Base-by-base conservation (phyloP, 768 basidiomycete genomes). In the Mycena polygramma region DNA sequence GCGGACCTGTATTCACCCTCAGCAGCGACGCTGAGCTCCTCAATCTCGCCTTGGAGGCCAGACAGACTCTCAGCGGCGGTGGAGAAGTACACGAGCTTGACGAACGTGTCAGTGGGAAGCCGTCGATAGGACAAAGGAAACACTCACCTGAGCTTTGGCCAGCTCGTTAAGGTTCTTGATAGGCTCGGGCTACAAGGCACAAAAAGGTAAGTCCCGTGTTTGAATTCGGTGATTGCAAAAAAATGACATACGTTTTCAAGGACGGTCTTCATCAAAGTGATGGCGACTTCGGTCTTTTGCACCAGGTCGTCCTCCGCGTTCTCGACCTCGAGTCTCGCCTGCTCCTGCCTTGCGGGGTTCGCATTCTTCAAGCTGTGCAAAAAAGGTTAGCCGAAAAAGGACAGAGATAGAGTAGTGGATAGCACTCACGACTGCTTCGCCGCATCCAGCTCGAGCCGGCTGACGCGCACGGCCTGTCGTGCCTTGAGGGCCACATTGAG, bases 241-340 rank as follows among this genome's bases (percentile, higher is more conserved):
- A 15, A 4, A 85, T n/a, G n/a, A n/a, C n/a, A 63, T 73, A 98
- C 97, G 81, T 98, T 98, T 76, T 99, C 97, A 46, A 99, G 87
- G 19, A 99, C 97, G n/a, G 94, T 93, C 86, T 97, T 97, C 96
- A 98, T 97, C 52, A 96, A 88, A 3, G 93, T 94, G 75, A 98
- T 98, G 1, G 97, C 97, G 37, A 97, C 93, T 80, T 99, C 98
- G 26, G 98, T 99, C 86, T 95, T 96, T 79, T 97, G 96, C 7
- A 99, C 98, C 39, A 99, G 89, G 80, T 97, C 95, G 79, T 99
- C 98, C 75, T 96, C 94, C 11, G 94, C 94, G 71, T 95, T 95
- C 88, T 96, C 94, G 13, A 95, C 94, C 74, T 97, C 95, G 24
- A 98, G 90, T 57, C 94, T 86, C 6, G 96, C 94, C 61, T 98